These are phyloP conservation scores for Lodderomyces metapsilosis DNA, from an alignment of 1,139 yeast species.

Conservation along the genomic window DNA sequence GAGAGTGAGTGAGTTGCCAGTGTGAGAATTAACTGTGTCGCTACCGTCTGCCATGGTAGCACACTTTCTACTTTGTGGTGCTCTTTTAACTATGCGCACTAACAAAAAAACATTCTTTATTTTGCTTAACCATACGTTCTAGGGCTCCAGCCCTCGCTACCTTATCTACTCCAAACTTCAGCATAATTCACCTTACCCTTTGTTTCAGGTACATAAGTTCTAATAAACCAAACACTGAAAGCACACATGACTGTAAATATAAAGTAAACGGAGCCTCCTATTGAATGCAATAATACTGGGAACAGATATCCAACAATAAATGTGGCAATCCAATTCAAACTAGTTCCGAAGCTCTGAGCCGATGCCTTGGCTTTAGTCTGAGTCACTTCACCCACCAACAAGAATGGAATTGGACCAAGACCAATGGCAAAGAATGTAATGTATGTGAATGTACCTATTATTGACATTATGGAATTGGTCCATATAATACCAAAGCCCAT, in stretches of 20 bases:
- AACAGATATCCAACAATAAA: conserved; percentile 77
- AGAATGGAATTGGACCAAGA: conserved; percentile 91
- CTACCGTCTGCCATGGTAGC: neutral
- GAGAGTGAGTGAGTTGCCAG: neutral
- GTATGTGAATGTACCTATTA: conserved; percentile 66
- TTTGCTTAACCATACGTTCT: neutral
- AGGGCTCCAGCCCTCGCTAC: conserved; percentile 13
- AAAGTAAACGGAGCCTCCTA: conserved; percentile 82
- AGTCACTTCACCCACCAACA: conserved; percentile 85
- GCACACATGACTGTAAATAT: conserved; percentile 63
- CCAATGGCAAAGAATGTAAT: conserved; percentile 88
- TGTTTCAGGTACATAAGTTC: conserved; percentile 68
- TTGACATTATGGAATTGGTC: conserved; percentile 51
- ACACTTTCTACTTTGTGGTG: too few species aligned
- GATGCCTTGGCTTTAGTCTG: conserved; percentile 75
- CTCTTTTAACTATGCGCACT: too few species aligned
- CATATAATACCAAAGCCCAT: conserved; percentile 66
- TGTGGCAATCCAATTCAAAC: conserved; percentile 89
- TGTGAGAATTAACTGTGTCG: neutral
- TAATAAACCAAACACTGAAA: conserved; percentile 48
- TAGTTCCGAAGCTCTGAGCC: conserved; percentile 92
- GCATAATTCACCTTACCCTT: conserved; percentile 60
- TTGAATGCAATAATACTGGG: conserved; percentile 61
- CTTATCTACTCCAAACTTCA: conserved; percentile 51
- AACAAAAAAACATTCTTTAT: neutral